Evolutionary conservation across 306 rosid species (phyloP).

Genomic region (Psophocarpus tetragonolobus): DNA sequence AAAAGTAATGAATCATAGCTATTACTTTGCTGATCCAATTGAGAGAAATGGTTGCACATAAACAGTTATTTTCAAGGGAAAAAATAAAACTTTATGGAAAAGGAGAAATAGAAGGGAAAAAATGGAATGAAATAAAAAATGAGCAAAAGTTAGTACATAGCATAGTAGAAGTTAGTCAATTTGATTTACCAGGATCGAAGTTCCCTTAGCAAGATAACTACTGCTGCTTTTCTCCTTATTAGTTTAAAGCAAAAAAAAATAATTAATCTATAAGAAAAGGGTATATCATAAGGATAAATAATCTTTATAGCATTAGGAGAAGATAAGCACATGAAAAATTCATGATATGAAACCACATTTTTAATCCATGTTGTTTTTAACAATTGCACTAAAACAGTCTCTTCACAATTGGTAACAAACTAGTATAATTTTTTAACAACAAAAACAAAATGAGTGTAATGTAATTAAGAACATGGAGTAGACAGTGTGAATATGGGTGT

Average conservation of each 20-base stretch:
- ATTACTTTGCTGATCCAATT: background rate
- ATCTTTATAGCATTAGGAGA: background rate
- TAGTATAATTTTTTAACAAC: background rate
- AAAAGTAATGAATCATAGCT: background rate
- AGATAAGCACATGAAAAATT: background rate
- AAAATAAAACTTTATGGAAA: background rate
- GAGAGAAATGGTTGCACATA: background rate
- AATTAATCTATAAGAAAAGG: slow-evolving; percentile 13
- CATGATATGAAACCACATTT: too few species aligned
- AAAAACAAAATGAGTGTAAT: background rate
- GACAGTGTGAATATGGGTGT: background rate
- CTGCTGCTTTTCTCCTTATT: slow-evolving; percentile 28
- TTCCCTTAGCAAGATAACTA: slow-evolving; percentile 35
- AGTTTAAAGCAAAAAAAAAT: slow-evolving; percentile 22
- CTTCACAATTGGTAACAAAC: too few species aligned
- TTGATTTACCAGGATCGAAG: slow-evolving; percentile 37
- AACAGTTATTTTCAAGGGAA: background rate
- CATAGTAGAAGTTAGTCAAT: slow-evolving; percentile 6
- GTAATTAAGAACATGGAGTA: slow-evolving; percentile 29
- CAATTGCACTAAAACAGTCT: background rate
- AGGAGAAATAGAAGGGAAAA: background rate
- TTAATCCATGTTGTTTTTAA: background rate
- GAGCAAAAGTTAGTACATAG: background rate
- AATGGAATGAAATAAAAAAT: background rate
- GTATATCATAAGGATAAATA: background rate